Evolutionary conservation across 352 stramenopile species (phyloP).

Genomic region (Phytophthora pinifolia): DNA sequence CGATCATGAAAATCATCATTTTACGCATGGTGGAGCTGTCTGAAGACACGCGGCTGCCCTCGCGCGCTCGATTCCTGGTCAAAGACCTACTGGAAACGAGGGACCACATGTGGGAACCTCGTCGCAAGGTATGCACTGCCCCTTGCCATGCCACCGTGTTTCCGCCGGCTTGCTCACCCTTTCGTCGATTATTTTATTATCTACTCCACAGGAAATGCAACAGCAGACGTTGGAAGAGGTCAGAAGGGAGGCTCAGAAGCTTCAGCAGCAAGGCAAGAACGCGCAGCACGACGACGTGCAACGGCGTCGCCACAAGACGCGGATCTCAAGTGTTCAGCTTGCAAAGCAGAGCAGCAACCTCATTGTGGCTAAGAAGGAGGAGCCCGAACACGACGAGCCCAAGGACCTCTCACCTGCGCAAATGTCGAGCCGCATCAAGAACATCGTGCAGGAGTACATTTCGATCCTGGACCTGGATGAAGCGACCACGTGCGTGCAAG

Average conservation of each 20-base stretch:
- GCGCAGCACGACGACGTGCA: constrained; percentile 83
- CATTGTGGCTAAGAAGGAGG: constrained; percentile 56
- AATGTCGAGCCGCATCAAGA: constrained; percentile 82
- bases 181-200: background rate
- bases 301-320: constrained; percentile 71
- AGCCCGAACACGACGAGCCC: constrained; percentile 24
- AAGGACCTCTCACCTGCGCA: constrained; percentile 36
- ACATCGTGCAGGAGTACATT: constrained; percentile 82
- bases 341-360: constrained; percentile 82
- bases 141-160: background rate
- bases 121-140: constrained; percentile 49
- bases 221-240: constrained; percentile 88
- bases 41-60: constrained; percentile 67
- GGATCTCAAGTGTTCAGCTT: constrained; percentile 77
- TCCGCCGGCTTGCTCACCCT: background rate
- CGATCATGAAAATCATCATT: constrained; percentile 87
- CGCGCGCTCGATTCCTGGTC: constrained; percentile 75
- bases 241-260: constrained; percentile 74
- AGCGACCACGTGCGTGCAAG: constrained; percentile 65
- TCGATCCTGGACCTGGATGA: constrained; percentile 83
- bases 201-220: constrained; percentile 63
- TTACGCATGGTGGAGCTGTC: constrained; percentile 84
- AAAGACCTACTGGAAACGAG: constrained; percentile 86
- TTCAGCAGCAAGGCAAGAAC: constrained; percentile 87
- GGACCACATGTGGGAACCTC: constrained; percentile 86